Evolutionary conservation across 805 yeast species (phyloP).

Genomic region (Zygoascus biomembranicola): DNA sequence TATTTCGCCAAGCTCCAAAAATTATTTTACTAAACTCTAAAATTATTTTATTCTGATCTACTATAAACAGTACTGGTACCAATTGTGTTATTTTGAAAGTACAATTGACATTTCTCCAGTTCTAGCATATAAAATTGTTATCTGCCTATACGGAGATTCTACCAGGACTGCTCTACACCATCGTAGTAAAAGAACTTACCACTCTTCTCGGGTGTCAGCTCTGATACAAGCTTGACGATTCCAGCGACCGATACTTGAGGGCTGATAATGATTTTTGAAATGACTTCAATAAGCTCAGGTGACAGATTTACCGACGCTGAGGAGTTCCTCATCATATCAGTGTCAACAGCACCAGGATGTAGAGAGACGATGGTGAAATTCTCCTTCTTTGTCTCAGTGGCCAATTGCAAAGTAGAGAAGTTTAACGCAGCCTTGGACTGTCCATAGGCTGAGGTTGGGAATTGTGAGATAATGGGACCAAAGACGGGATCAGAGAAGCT

Average conservation of each 20-base stretch:
- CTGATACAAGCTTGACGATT: constrained; percentile 17
- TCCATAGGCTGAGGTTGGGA: constrained; percentile 28
- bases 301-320: not conserved
- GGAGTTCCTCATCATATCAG: constrained; percentile 27
- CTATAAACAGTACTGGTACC: too few relatives aligned
- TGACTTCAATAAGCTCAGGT: constrained; percentile 1
- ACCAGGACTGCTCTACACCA: constrained; percentile 9
- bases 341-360: constrained; percentile 36
- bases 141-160: too few relatives aligned
- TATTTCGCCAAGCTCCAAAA: too few relatives aligned
- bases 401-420: constrained; percentile 24
- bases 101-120: too few relatives aligned
- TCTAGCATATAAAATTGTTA: too few relatives aligned
- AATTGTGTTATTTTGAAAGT: too few relatives aligned
- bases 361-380: constrained; percentile 27
- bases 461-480: too few relatives aligned
- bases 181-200: constrained; percentile 18
- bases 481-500: constrained; percentile 1
- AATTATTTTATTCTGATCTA: too few relatives aligned
- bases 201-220: constrained; percentile 19
- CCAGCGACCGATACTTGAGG: constrained; percentile 22
- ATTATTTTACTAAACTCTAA: too few relatives aligned
- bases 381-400: constrained; percentile 22
- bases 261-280: constrained; percentile 4
- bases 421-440: constrained; percentile 34